These are phyloP conservation scores for Cryptococcus deneoformans DNA, from an alignment of 1,284 basidiomycete genomes.

Conservation along the genomic window DNA sequence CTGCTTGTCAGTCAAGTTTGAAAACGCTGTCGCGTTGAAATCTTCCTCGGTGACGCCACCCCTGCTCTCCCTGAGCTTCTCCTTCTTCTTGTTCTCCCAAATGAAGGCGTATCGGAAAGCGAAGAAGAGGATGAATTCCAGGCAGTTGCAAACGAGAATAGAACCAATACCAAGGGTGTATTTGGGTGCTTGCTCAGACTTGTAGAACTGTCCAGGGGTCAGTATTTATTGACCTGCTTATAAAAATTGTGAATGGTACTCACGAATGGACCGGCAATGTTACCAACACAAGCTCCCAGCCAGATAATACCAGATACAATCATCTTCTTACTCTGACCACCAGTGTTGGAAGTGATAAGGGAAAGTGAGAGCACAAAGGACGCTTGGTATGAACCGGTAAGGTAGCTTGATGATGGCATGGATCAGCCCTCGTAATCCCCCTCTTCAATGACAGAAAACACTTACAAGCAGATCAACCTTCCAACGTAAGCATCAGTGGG, in stretches of 20 bases:
- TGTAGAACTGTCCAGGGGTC: constrained; percentile 36
- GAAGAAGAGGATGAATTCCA: constrained; percentile 49
- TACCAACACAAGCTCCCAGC: constrained; percentile 39
- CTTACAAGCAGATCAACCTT: constrained; percentile 58
- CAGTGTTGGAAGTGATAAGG: constrained; percentile 54
- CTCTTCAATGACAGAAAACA: neutral
- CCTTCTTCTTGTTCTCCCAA: constrained; percentile 48
- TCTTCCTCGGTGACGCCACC: constrained; percentile 9
- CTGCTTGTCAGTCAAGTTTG: constrained; percentile 47
- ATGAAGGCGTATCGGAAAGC: constrained; percentile 49
- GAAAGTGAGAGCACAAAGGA: constrained; percentile 54
- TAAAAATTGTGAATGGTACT: constrained; percentile 15
- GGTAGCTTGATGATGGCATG: constrained; percentile 27
- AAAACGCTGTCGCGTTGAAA: constrained; percentile 37
- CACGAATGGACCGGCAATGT: constrained; percentile 47
- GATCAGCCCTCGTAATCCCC: neutral
- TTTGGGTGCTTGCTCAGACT: constrained; percentile 46
- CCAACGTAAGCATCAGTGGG: constrained; percentile 46
- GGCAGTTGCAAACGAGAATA: constrained; percentile 46
- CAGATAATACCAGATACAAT: constrained; percentile 44
- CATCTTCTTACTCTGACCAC: constrained; percentile 54
- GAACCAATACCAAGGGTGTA: constrained; percentile 52
- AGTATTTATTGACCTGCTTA: too few relatives aligned
- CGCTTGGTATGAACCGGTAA: constrained; percentile 52
- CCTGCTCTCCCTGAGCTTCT: constrained; percentile 25